phyloP scores from a whole-genome alignment of 495 filamentous ascomycete species.

The Aspergillus leporis region DNA sequence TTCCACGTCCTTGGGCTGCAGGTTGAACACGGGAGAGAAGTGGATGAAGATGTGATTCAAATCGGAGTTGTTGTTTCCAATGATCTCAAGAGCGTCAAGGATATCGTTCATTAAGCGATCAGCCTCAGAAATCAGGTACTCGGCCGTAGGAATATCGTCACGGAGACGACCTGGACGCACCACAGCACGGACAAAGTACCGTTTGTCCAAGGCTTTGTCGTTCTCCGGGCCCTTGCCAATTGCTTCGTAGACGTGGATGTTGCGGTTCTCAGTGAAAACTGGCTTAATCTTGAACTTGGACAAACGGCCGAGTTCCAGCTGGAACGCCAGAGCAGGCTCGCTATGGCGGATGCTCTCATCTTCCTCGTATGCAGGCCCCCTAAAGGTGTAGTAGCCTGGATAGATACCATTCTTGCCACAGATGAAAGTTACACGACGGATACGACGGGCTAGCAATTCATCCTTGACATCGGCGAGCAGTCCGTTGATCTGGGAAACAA shows the following conservation, averaged over 20 bases:
- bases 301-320: slow-evolving; percentile 90
- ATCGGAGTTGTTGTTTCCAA: slow-evolving; percentile 98
- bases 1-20: slow-evolving; percentile 87
- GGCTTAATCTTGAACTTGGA: slow-evolving; percentile 97
- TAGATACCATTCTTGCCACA: slow-evolving; percentile 95
- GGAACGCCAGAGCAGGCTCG: slow-evolving; percentile 95
- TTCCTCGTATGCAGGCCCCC: slow-evolving; percentile 84
- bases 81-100: slow-evolving; percentile 94
- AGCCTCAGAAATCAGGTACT: slow-evolving; percentile 97
- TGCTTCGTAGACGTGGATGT: slow-evolving; percentile 98
- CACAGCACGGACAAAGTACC: slow-evolving; percentile 95
- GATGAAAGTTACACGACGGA: slow-evolving; percentile 93
- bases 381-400: slow-evolving; percentile 97
- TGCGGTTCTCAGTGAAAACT: slow-evolving; percentile 97
- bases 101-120: slow-evolving; percentile 97
- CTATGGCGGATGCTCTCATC: slow-evolving; percentile 95
- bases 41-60: slow-evolving; percentile 99
- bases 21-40: slow-evolving; percentile 93
- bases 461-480: slow-evolving; percentile 81
- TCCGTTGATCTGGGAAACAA: slow-evolving; percentile 68
- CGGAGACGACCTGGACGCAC: slow-evolving; percentile 90
- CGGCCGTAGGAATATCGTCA: slow-evolving; percentile 94
- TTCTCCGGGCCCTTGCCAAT: slow-evolving; percentile 90
- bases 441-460: slow-evolving; percentile 74
- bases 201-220: slow-evolving; percentile 72